phyloP scores from a whole-genome alignment of 2,329 filamentous ascomycete species.

The Colletotrichum siamense region DNA sequence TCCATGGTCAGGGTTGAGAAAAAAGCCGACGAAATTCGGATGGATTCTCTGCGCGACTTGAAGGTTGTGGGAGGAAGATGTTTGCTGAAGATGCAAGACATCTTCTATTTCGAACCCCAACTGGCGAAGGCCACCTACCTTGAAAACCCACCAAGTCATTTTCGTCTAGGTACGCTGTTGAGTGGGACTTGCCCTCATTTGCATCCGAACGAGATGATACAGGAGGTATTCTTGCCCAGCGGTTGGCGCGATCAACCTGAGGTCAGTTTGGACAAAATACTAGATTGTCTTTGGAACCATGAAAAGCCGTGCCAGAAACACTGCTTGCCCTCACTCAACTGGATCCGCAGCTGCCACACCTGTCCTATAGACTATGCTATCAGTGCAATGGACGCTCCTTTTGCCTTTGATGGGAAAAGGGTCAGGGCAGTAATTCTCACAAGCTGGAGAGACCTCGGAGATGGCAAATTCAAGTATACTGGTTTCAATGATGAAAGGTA shows the following conservation, averaged over 20 bases:
- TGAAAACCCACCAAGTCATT: too few relatives aligned
- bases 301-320: background rate
- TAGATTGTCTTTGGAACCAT: background rate
- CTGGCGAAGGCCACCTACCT: too few relatives aligned
- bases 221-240: background rate
- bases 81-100: background rate
- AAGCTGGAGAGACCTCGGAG: background rate
- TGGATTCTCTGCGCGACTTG: background rate
- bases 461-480: rapidly evolving
- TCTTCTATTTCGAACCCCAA: too few relatives aligned
- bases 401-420: too few relatives aligned
- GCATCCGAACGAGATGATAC: too few relatives aligned
- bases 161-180: background rate
- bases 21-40: background rate
- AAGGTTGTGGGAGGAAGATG: background rate
- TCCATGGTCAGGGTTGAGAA: background rate
- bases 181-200: background rate
- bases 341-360: background rate
- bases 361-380: background rate
- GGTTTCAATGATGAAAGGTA: background rate
- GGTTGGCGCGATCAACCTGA: background rate
- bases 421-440: background rate
- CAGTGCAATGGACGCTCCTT: too few relatives aligned
- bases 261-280: rapidly evolving
- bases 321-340: background rate